Conservation (phyloP, 1,284 basidiomycete genomes). For the Trametes hirsuta region DNA sequence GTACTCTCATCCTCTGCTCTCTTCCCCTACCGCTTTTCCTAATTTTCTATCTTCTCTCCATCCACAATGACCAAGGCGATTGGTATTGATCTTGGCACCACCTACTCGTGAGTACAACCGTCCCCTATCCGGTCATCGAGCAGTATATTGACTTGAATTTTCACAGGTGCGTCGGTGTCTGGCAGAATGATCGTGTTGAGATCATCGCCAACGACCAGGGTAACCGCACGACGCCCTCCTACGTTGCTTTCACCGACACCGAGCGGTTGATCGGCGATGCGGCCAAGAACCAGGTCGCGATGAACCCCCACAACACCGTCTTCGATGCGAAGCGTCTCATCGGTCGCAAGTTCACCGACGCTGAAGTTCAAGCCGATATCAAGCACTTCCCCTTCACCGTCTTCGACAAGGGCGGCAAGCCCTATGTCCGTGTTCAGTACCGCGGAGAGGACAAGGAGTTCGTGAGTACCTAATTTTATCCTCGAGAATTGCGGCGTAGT, state of each 20-base stretch:
- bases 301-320: constrained; percentile 96
- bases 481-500: background rate
- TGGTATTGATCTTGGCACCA: constrained; percentile 92
- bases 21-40: constrained; percentile 14
- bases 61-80: constrained; percentile 71
- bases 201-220: constrained; percentile 99
- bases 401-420: constrained; percentile 83
- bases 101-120: constrained; percentile 73
- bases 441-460: constrained; percentile 93
- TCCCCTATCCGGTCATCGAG: constrained; percentile 49
- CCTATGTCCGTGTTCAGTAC: constrained; percentile 88
- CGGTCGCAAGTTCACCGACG: constrained; percentile 83
- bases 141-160: constrained; percentile 16
- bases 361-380: constrained; percentile 92
- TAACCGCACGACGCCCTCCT: constrained; percentile 98
- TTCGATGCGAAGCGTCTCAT: constrained; percentile 97
- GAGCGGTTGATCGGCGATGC: constrained; percentile 99
- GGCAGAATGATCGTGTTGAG: constrained; percentile 98
- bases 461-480: constrained; percentile 52
- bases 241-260: constrained; percentile 96
- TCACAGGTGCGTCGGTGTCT: constrained; percentile 85
- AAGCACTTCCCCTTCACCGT: constrained; percentile 97
- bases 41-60: constrained; percentile 23
- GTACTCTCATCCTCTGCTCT: constrained; percentile 17
- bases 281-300: constrained; percentile 97